These are phyloP conservation scores for Eucalyptus lansdowneana DNA, from an alignment of 345 rosid genomes.

Conservation along the genomic window DNA sequence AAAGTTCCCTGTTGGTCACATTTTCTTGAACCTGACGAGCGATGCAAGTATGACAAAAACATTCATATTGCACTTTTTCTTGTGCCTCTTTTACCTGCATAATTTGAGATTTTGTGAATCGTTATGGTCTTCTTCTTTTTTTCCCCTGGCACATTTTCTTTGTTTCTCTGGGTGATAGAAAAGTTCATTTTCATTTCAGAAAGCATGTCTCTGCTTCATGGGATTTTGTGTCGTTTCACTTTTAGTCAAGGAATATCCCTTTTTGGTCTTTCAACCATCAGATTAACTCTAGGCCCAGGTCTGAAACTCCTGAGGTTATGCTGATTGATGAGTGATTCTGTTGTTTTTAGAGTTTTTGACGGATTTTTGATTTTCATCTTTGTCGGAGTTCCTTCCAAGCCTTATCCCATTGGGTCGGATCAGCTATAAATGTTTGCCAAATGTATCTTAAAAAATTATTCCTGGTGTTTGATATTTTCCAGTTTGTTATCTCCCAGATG, in stretches of 20 bases:
- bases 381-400: not conserved
- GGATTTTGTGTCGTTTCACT: not conserved
- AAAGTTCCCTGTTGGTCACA: constrained; percentile 95
- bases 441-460: too few relatives aligned
- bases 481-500: not conserved
- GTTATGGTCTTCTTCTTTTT: not conserved
- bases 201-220: not conserved
- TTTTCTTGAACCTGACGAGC: constrained; percentile 33
- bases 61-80: not conserved
- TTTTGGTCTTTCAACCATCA: not conserved
- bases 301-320: not conserved
- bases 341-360: not conserved
- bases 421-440: not conserved
- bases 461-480: not conserved
- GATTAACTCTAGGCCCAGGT: not conserved
- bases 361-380: not conserved
- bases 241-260: not conserved
- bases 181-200: not conserved
- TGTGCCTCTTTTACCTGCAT: not conserved
- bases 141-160: not conserved
- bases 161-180: not conserved
- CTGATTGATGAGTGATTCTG: not conserved
- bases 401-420: not conserved
- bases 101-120: not conserved
- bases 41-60: constrained; percentile 35